Percentiles rank a stretch among this genome's conserved stretches.
Evolutionary conservation across 2,329 filamentous ascomycete genomes (phyloP).

Genomic region (Colletotrichum spinosum): DNA sequence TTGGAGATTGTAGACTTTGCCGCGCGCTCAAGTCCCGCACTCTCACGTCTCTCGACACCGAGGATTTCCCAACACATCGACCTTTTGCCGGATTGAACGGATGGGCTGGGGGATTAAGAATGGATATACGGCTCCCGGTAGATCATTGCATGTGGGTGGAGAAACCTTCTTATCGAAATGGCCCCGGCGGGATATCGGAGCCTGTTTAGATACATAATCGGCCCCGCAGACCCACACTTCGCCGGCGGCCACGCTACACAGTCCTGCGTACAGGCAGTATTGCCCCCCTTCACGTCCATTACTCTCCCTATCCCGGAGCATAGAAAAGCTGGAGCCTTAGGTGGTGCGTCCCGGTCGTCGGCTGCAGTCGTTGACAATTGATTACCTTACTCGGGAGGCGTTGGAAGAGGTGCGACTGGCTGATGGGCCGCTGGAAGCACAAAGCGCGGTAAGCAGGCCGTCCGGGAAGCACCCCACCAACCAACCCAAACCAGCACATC

Average conservation of each 20-base stretch:
- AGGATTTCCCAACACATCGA: too few relatives aligned
- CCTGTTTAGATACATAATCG: slow-evolving; percentile 22
- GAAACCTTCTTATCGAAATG: neutral
- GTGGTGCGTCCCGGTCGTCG: too few relatives aligned
- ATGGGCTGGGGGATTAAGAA: neutral
- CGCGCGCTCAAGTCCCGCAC: neutral
- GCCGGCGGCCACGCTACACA: slow-evolving; percentile 24
- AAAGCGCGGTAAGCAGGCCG: neutral
- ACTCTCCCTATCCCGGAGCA: slow-evolving; percentile 6
- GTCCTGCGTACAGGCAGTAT: neutral
- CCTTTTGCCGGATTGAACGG: neutral
- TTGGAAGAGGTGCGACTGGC: too few relatives aligned
- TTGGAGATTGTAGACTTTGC: neutral
- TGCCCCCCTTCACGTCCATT: neutral
- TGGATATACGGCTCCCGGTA: neutral
- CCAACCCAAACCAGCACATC: neutral
- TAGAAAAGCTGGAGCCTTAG: neutral
- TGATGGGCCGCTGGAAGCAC: too few relatives aligned
- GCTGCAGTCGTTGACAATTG: slow-evolving; percentile 25
- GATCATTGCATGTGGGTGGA: neutral
- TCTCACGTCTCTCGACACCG: too few relatives aligned
- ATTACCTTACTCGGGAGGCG: slow-evolving; percentile 18
- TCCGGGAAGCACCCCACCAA: neutral
- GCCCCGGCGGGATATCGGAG: slow-evolving; percentile 22
- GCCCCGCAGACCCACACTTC: slow-evolving; percentile 8